Evolutionary conservation across 2,329 filamentous ascomycete genomes (phyloP), one percentile per base, ranked within the genome.

Genomic region (Neophaeococcomyces mojaviensis): DNA sequence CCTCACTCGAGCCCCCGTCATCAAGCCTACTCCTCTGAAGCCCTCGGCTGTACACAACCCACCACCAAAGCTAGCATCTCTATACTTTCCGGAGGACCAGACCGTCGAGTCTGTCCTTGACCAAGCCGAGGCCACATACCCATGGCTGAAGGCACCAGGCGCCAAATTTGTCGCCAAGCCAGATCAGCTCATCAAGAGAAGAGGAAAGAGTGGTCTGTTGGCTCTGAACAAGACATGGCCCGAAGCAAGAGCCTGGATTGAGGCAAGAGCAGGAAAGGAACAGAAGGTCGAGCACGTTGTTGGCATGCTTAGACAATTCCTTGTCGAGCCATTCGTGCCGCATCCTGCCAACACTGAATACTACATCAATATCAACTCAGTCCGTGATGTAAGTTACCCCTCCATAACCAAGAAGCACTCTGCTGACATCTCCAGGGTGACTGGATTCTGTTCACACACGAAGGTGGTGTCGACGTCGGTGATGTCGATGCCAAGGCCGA

Each of bases 311-410:
- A 84, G 89, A 68, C 86, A 94, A 63, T 98, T 98, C 79, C 78
- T 98, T 56, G 89, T 98, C 59, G 92, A 98, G 81, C 92, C 92
- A 43, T 97, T 98, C 65, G 89, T 97, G 53, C 92, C 90, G 62
- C 92, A 98, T 72, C 85, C 89, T 55, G 79, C 88, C 61, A 84
- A 88, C 68, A 96, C 90, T 55, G 92, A 98, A 73, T 97, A 97
- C 77, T 98, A 98, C 75, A 95, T 98, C 77, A 96, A 96, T 82
- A 98, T 98, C 77, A 92, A 96, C 81, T 97, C 92, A 54, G 89
- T 95, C 64, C 86, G 92, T 77, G 92, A 97, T 83, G 92, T 97
- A 82, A 82, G 88, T 82, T 52, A 50, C 49, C 51, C 28, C 13
- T 33, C 9, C 8, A 26, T 46, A 26, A 22, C 35, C 12, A 12